Conservation (phyloP, 106 monocot species). For the Hemerocallis citrina region DNA sequence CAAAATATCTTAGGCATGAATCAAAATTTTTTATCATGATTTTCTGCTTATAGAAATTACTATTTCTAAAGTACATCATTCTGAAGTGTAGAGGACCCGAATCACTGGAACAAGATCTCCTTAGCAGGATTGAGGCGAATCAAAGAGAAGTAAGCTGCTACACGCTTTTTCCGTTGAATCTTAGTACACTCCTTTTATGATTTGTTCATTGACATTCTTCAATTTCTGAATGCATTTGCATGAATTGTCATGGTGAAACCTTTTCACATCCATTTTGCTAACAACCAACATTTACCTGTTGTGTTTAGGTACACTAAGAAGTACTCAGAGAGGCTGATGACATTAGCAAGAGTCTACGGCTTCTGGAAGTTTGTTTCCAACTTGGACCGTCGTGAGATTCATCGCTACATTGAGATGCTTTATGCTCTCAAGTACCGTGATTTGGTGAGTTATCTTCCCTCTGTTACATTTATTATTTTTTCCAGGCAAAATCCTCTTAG, state of each 20-base stretch:
- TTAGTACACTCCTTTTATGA: neutral
- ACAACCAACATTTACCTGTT: too few species aligned
- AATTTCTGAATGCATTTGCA: too few species aligned
- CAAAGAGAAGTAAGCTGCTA: constrained; percentile 46
- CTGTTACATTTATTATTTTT: too few species aligned
- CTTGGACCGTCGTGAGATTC: constrained; percentile 66
- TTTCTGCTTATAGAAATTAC: too few species aligned
- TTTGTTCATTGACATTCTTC: too few species aligned
- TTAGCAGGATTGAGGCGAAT: constrained; percentile 46
- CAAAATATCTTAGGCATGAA: too few species aligned
- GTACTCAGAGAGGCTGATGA: constrained; percentile 79
- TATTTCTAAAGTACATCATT: too few species aligned
- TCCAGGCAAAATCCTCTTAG: too few species aligned
- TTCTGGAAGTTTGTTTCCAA: constrained; percentile 86
- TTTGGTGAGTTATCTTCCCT: constrained; percentile 31
- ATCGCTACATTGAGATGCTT: constrained; percentile 80
- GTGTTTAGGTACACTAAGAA: constrained; percentile 61
- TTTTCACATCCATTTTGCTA: too few species aligned
- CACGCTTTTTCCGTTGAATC: neutral
- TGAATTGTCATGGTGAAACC: too few species aligned
- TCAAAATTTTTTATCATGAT: too few species aligned
- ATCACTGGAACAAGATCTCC: constrained; percentile 54
- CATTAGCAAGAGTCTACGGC: constrained; percentile 59
- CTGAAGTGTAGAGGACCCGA: constrained; percentile 45
- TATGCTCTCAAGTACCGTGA: constrained; percentile 65